Base-by-base conservation (phyloP, 768 basidiomycete genomes). In the Termitomyces sp. region DNA sequence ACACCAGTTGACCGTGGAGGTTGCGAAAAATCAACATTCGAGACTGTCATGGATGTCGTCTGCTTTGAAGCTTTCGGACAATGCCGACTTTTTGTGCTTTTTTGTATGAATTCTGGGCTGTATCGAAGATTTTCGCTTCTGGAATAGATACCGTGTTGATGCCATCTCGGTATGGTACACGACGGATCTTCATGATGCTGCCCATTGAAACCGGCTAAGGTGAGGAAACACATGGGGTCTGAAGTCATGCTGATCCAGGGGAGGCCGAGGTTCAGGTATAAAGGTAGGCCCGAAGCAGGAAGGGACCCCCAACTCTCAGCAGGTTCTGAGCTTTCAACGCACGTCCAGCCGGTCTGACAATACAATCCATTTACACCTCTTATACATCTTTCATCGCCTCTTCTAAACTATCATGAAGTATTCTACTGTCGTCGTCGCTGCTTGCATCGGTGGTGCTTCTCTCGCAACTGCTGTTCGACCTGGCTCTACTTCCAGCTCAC, bases 331-430 rank as follows among this genome's bases (percentile, higher is more conserved):
- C 39, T 55, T 56, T 51, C 59, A 46, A 39, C 44, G 48, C 52
- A 56, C 49, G 26, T 51, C 51, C 48, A 61, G 63, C 62, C 39
- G 60, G 62, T 61, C 62, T 61, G 56, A 50, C 60, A 26, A 47
- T 44, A 22, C 55, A n/a, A 52, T 36, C 34, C 48, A 27, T 31
- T 57, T 47, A 39, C 55, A 18, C 36, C 41, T 44, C 26, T 46
- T 53, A 10, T 46, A 14, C 42, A 51, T 42, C 31, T 18, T 48
- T 32, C 52, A 20, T 22, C 26, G 16, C 24, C 43, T n/a, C 13
- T 26, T 44, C 32, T 39, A 12, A 43, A 37, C 32, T 49, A 55
- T 59, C 52, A 63, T 63, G 60, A 61, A 61, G 51, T 61, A 61
- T 47, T 61, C 60, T 55, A 53, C 56, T 34, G 58, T 58, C 37